Base-by-base conservation (phyloP, 805 yeast genomes). In the Diddensiella transvaalensis region DNA sequence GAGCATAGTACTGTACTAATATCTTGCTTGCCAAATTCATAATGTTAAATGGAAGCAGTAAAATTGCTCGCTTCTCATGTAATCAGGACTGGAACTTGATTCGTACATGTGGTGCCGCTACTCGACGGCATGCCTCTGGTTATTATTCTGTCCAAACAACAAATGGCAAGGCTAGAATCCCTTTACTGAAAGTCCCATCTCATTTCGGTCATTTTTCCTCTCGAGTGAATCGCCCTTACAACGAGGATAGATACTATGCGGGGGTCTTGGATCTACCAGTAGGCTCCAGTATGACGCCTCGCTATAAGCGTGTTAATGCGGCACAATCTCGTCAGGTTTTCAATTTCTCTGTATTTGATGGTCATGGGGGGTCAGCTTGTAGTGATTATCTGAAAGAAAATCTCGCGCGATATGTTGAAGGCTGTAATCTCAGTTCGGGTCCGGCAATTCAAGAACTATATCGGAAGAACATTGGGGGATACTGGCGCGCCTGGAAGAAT, bases 341-440 rank as follows among this genome's bases (percentile, higher is more conserved):
- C 68, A 80, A 79, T 55, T 82, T 87, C 59, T 79, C 80, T 40
- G 76, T 93, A 1, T 89, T 86, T 65, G 99, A 93, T 67, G 99
- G 99, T 6, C 99, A 93, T 67, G 99, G 98, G 4, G 95, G 96
- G 19, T 74, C 73, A 21, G 82, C 82, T 46, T 87, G 96, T 58
- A 75, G 89, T 40, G 74, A 71, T 21, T 85, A 76, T 59, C 69
- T 90, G 10, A 68, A 74, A 18, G 65, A 72, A 2, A 70, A 80
- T 47, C 70, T 93, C 24, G 80, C 74, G 47, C 62, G 60, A 55
- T 73, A 64, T 58, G 78, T 77, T 61, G 95, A 80, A 54, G 58
- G 53, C 32, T 62, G 62, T 24, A 67, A 69, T 42, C 52, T 70
- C 48, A 60, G 63, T 44, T 59, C 68, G 47, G 65, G 76, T 59